Evolutionary conservation across 1,284 basidiomycete genomes (phyloP).

Genomic region (Amylostereum areolatum): DNA sequence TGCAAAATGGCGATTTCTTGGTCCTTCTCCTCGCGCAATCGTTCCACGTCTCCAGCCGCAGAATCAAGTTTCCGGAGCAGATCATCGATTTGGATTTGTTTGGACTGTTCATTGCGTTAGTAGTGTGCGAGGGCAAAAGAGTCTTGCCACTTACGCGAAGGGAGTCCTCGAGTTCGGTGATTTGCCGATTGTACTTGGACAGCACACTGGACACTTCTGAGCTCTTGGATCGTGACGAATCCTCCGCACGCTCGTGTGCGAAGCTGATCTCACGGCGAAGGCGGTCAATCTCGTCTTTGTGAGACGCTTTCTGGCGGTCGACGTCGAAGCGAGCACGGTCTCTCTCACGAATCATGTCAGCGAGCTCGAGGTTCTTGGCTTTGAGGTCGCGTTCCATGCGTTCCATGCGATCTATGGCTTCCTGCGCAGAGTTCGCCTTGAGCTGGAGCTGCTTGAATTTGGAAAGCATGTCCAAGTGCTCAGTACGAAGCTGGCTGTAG

Average conservation of each 20-base stretch:
- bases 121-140: slow-evolving; percentile 1
- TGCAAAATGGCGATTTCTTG: slow-evolving; percentile 94
- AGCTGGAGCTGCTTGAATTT: slow-evolving; percentile 98
- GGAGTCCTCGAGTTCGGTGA: slow-evolving; percentile 93
- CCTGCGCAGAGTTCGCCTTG: slow-evolving; percentile 97
- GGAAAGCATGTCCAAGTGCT: slow-evolving; percentile 95
- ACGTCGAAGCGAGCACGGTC: slow-evolving; percentile 95
- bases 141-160: slow-evolving; percentile 58
- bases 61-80: slow-evolving; percentile 76
- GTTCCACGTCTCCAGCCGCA: slow-evolving; percentile 71
- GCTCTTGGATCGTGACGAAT: slow-evolving; percentile 87
- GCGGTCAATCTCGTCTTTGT: slow-evolving; percentile 95
- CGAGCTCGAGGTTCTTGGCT: slow-evolving; percentile 95
- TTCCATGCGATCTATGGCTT: slow-evolving; percentile 99
- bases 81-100: slow-evolving; percentile 94
- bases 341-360: slow-evolving; percentile 98
- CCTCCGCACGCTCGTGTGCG: slow-evolving; percentile 97
- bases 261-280: slow-evolving; percentile 91
- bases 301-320: slow-evolving; percentile 90
- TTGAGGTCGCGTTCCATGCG: slow-evolving; percentile 98
- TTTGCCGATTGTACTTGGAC: slow-evolving; percentile 92
- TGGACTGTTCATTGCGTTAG: slow-evolving; percentile 47
- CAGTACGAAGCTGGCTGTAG: slow-evolving; percentile 95
- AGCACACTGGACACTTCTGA: slow-evolving; percentile 89
- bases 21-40: slow-evolving; percentile 91